These are phyloP conservation scores for Purshia tridentata DNA, from an alignment of 306 rosid species.

Conservation along the genomic window DNA sequence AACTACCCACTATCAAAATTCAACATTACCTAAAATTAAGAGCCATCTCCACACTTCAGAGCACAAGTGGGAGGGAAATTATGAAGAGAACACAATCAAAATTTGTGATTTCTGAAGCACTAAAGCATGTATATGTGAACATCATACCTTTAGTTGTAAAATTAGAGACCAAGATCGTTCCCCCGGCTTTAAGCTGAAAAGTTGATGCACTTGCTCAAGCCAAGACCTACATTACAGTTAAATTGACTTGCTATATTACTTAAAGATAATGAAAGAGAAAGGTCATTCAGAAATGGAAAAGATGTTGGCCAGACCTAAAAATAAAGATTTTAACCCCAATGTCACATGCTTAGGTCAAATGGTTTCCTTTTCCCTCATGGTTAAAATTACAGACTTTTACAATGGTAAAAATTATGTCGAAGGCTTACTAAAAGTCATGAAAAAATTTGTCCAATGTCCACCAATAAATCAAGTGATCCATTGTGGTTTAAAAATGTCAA, in stretches of 20 bases:
- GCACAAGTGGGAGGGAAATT: not conserved
- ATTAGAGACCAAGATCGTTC: conserved; percentile 63
- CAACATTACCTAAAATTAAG: not conserved
- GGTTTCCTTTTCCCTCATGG: not conserved
- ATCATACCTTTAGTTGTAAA: conserved; percentile 65
- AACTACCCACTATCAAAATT: not conserved
- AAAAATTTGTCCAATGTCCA: too few species aligned
- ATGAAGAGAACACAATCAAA: not conserved
- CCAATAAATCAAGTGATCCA: not conserved
- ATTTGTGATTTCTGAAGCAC: not conserved
- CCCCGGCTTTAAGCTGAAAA: conserved; percentile 32
- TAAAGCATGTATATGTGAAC: not conserved
- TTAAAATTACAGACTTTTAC: not conserved
- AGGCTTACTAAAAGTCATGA: too few species aligned
- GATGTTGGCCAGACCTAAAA: not conserved
- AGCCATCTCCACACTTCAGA: not conserved
- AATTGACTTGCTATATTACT: conserved; percentile 3
- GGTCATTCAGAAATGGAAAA: not conserved
- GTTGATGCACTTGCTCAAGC: conserved; percentile 63
- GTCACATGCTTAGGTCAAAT: not conserved
- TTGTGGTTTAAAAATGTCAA: not conserved
- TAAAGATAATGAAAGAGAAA: not conserved
- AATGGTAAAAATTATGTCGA: too few species aligned
- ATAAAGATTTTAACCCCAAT: not conserved
- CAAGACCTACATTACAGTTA: conserved; percentile 55